Percentiles rank a stretch among this genome's conserved stretches.
phyloP scores from a whole-genome alignment of 2,329 filamentous ascomycete genomes.

The Talaromyces sp. region DNA sequence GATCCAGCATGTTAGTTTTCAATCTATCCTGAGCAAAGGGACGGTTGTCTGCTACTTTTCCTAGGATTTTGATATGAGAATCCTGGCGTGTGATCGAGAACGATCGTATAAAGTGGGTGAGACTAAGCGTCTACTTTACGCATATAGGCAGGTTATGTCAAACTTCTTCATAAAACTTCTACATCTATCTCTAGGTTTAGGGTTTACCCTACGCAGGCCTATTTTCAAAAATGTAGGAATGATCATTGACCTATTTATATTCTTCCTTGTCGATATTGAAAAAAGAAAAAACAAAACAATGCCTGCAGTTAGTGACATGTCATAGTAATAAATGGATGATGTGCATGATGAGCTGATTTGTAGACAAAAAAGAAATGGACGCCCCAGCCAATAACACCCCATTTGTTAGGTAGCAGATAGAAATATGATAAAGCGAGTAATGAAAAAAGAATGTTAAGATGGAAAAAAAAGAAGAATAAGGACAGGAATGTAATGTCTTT shows the following conservation, averaged over 20 bases:
- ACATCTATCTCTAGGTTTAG: background rate
- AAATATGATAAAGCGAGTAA: background rate
- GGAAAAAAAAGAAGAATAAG: too few relatives aligned
- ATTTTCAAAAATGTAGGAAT: too few relatives aligned
- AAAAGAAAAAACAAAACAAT: background rate
- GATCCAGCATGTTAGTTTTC: background rate
- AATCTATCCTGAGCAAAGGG: background rate
- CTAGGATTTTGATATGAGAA: background rate
- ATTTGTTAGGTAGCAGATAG: background rate
- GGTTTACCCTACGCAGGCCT: background rate
- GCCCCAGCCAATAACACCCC: background rate
- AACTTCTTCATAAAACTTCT: background rate
- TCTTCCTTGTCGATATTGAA: background rate
- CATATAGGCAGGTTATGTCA: background rate
- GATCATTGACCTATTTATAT: background rate
- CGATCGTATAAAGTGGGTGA: background rate
- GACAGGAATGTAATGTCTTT: slow-evolving; percentile 3
- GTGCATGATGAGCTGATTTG: slow-evolving; percentile 1
- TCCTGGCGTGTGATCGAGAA: background rate
- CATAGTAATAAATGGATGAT: background rate
- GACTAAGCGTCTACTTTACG: background rate
- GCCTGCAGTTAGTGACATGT: background rate
- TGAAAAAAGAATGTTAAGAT: background rate
- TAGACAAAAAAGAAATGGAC: background rate
- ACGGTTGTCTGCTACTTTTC: background rate